Percentiles rank a stretch among this genome's conserved stretches.
These are phyloP conservation scores for Scutellaria baicalensis DNA, from an alignment of 257 asterid species.

Conservation along the genomic window DNA sequence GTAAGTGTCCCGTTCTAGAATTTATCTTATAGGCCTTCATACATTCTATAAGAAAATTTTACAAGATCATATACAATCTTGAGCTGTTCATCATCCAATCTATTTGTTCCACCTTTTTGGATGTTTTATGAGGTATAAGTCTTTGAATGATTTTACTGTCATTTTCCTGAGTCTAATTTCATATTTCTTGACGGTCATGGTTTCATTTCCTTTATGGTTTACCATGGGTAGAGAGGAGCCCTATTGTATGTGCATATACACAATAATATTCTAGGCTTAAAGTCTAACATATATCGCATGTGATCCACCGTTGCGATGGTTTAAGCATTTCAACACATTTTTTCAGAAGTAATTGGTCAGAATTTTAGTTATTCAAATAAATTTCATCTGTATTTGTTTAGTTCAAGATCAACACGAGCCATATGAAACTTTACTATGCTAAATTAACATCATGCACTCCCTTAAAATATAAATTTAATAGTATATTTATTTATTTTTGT, in stretches of 20 bases:
- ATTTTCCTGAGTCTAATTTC: neutral
- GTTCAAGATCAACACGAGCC: neutral
- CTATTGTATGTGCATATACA: neutral
- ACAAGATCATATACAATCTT: neutral
- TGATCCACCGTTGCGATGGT: neutral
- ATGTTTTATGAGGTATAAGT: neutral
- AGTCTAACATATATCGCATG: neutral
- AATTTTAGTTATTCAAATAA: neutral
- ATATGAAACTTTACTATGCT: neutral
- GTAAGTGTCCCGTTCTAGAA: constrained; percentile 42
- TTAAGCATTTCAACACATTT: neutral
- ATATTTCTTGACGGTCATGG: neutral
- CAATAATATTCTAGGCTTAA: neutral
- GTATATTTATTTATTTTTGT: no score
- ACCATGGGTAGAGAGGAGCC: neutral
- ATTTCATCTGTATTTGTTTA: neutral
- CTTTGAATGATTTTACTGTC: neutral
- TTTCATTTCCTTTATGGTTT: neutral
- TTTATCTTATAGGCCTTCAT: neutral
- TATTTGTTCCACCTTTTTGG: neutral
- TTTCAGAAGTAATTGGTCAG: neutral
- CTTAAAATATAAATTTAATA: no score
- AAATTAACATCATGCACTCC: neutral
- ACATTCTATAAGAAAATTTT: neutral
- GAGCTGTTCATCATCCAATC: neutral